Conservation (phyloP, 176 grass and related monocot species). For the Aegilops sharonensis region DNA sequence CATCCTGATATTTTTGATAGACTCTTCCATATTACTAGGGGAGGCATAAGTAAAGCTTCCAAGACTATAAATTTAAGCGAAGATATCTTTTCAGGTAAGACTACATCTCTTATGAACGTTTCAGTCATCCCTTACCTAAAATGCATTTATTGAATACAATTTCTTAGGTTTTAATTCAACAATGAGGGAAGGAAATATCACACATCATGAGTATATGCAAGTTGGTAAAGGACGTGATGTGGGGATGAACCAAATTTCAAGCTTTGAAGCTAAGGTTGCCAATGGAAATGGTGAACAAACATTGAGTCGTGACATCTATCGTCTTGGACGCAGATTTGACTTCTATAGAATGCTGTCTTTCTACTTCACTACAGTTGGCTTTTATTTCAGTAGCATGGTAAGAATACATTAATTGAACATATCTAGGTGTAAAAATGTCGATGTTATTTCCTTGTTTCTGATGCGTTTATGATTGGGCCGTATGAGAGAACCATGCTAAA, state of each 20-base stretch:
- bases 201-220: slow-evolving; percentile 99
- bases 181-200: slow-evolving; percentile 82
- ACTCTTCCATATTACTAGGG: slow-evolving; percentile 96
- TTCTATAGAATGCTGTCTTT: slow-evolving; percentile 97
- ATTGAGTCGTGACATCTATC: slow-evolving; percentile 94
- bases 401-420: slow-evolving; percentile 34
- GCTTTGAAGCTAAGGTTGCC: slow-evolving; percentile 93
- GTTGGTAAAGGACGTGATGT: slow-evolving; percentile 97
- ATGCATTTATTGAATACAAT: slow-evolving; percentile 28
- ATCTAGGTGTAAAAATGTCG: neutral
- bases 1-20: slow-evolving; percentile 99
- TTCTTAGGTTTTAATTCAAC: slow-evolving; percentile 91
- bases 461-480: neutral
- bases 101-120: neutral
- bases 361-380: slow-evolving; percentile 93
- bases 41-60: slow-evolving; percentile 97
- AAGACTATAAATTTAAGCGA: slow-evolving; percentile 98
- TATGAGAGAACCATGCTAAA: neutral
- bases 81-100: slow-evolving; percentile 91
- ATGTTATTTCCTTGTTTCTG: neutral
- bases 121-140: slow-evolving; percentile 2
- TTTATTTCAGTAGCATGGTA: slow-evolving; percentile 99
- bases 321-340: slow-evolving; percentile 91
- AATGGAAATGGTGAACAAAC: slow-evolving; percentile 98
- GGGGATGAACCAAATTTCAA: slow-evolving; percentile 98